Conservation (phyloP, 1,139 yeast genomes). For the Taphrina flavorubra region DNA sequence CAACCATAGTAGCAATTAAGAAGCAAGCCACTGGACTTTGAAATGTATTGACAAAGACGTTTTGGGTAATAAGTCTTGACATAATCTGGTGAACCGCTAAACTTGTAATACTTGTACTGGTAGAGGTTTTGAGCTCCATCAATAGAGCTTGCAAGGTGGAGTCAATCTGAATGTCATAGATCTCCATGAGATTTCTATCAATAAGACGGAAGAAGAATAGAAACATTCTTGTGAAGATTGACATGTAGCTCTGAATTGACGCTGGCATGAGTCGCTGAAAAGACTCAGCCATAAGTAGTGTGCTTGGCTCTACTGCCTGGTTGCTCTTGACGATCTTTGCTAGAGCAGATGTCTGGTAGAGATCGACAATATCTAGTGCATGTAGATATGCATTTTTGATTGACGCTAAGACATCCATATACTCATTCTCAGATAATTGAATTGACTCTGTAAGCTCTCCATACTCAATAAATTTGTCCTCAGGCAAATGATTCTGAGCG, state of each 20-base stretch:
- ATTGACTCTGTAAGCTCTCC: background rate
- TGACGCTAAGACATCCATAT: background rate
- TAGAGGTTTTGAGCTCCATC: background rate
- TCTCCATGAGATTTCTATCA: background rate
- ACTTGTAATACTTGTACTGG: background rate
- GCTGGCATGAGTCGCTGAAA: background rate
- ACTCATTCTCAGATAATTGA: background rate
- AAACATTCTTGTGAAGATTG: background rate
- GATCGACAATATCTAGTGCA: background rate
- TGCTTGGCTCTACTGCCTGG: background rate
- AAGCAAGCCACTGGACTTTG: slow-evolving; percentile 7
- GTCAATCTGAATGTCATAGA: background rate
- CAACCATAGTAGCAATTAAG: slow-evolving; percentile 1
- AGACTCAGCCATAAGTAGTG: background rate
- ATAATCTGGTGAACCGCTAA: background rate
- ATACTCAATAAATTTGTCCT: background rate
- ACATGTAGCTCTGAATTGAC: background rate
- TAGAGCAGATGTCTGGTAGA: no score
- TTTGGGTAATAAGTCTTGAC: background rate
- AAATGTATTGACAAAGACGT: background rate
- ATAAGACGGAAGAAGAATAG: background rate
- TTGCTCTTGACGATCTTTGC: no score
- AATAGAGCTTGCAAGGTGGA: background rate
- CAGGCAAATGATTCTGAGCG: background rate
- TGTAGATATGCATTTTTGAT: background rate